Percentiles rank a stretch among this genome's conserved stretches.
phyloP scores from a whole-genome alignment of 352 stramenopile species.

The Phytophthora chlamydospora region DNA sequence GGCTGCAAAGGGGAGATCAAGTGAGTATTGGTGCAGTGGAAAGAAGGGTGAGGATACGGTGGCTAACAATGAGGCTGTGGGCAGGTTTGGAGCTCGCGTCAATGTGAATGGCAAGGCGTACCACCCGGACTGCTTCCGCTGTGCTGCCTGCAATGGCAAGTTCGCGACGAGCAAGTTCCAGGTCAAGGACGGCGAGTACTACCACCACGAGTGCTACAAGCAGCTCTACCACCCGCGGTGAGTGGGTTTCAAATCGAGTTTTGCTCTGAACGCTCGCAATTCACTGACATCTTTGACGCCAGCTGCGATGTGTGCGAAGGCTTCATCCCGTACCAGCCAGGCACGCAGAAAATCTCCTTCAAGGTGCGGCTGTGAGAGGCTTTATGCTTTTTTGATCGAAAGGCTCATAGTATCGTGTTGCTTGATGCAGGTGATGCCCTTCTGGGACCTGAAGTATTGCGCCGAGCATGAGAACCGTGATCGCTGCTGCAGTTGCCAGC shows the following conservation, averaged over 20 bases:
- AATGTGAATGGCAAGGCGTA: slow-evolving; percentile 51
- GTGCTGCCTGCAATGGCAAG: slow-evolving; percentile 44
- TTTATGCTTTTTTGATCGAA: slow-evolving; percentile 1
- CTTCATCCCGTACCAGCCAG: slow-evolving; percentile 55
- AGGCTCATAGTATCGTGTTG: neutral
- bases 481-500: slow-evolving; percentile 75
- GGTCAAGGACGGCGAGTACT: slow-evolving; percentile 63
- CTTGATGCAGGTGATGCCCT: slow-evolving; percentile 54
- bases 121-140: slow-evolving; percentile 59
- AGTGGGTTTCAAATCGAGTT: slow-evolving; percentile 4
- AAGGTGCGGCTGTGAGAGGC: slow-evolving; percentile 39
- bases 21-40: slow-evolving; percentile 17
- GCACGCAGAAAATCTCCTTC: slow-evolving; percentile 60
- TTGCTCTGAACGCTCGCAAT: neutral
- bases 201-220: slow-evolving; percentile 71
- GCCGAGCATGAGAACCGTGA: slow-evolving; percentile 64
- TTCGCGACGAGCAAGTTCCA: slow-evolving; percentile 54
- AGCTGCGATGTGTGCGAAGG: slow-evolving; percentile 74
- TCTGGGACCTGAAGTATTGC: slow-evolving; percentile 71
- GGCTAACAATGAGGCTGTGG: slow-evolving; percentile 1
- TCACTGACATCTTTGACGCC: neutral
- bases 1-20: slow-evolving; percentile 39
- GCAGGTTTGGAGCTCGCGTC: slow-evolving; percentile 37
- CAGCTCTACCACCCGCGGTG: slow-evolving; percentile 68
- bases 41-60: neutral